Base-by-base conservation (phyloP, 495 filamentous ascomycete genomes). In the Talaromyces thailandensis region DNA sequence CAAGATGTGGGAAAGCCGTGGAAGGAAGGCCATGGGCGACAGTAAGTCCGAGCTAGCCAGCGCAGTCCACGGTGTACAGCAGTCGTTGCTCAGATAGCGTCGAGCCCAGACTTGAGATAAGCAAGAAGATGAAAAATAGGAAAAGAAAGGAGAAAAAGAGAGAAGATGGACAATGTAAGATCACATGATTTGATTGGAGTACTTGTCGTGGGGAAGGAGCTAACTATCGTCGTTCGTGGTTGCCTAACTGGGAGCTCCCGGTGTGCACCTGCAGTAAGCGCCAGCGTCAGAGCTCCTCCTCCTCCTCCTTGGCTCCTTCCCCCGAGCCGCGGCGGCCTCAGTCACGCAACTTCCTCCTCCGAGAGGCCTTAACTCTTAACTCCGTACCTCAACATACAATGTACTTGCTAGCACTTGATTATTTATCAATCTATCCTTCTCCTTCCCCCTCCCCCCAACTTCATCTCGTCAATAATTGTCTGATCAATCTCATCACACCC, bases 391-490 rank as follows among this genome's bases (percentile, higher is more conserved):
- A 40, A 40, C 35, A 14, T 40, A 16, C 35, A 40, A 40, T 40
- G 35, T 40, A 40, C 35, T 40, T 40, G 35, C 35, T 40, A 40
- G 14, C 35, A 35, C 32, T 68, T 56, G 21, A 29, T 43, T 31
- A 16, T 32, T 26, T 25, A 29, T 48, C 31, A 55, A 3, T 62
- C 53, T 24, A 31, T 40, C 56, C 62, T 62, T 37, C 16, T 21
- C 64, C 66, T 55, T 40, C 56, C 62, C 60, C 45, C 16, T 21
- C 64, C 66, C 56, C 64, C 60, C 66, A 63, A 51, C 37, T 50
- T 59, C 56, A 60, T 60, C 60, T 48, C 45, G 25, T 63, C 67
- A 40, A 16, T 16, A 40, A 40, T 40, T 40, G 35, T 40, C 35
- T 40, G 35, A 40, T 40, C 35, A 12, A 16, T 40, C 35, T 6